Conservation (phyloP, 306 rosid genomes). For the Phaseolus lunatus region DNA sequence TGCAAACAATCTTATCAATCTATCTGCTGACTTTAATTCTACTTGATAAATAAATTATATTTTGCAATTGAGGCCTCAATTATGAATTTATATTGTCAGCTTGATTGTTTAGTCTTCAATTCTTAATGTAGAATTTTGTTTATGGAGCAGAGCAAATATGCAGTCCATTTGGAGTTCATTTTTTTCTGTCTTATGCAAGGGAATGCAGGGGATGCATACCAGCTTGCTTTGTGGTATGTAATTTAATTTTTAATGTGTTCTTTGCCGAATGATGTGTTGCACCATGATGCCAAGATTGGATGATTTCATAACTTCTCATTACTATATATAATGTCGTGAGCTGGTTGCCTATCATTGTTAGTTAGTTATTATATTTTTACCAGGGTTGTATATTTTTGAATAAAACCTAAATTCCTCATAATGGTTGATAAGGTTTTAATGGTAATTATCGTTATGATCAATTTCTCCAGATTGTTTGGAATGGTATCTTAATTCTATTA, state of each 20-base stretch:
- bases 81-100: not conserved
- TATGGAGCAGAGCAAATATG: conserved; percentile 61
- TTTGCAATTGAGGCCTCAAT: conserved; percentile 26
- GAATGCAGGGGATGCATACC: conserved; percentile 60
- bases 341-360: conserved; percentile 21
- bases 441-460: not conserved
- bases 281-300: conserved; percentile 13
- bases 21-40: not conserved
- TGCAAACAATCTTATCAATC: not conserved
- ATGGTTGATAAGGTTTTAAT: conserved; percentile 9
- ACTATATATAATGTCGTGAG: conserved; percentile 24
- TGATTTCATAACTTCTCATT: conserved; percentile 22
- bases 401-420: conserved; percentile 6
- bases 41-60: conserved; percentile 14
- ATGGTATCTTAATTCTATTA: not conserved
- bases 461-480: conserved; percentile 3
- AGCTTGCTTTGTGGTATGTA: conserved; percentile 62
- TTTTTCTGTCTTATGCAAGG: conserved; percentile 65
- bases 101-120: conserved; percentile 33
- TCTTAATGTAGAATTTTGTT: conserved; percentile 43
- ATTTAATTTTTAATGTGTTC: conserved; percentile 26
- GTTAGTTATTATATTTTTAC: not conserved
- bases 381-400: conserved; percentile 6
- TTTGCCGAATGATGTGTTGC: conserved; percentile 21
- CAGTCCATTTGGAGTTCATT: conserved; percentile 65